phyloP scores from a whole-genome alignment of 2,329 filamentous ascomycete genomes.

The Neofusicoccum sp. region DNA sequence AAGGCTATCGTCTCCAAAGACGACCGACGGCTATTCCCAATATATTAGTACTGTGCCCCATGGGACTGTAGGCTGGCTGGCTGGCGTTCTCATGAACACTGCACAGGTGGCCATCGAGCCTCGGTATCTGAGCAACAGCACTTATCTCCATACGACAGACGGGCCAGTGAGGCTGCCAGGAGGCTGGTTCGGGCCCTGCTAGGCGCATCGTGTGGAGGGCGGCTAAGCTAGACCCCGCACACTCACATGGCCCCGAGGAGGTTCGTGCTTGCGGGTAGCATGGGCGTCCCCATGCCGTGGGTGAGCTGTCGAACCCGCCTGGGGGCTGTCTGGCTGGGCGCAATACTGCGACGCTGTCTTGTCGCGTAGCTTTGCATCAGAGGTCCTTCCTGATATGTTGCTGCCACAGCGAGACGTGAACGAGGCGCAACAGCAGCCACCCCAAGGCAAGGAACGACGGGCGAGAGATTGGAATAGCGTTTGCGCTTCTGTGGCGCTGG shows the following conservation, averaged over 20 bases:
- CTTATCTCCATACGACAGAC: background rate
- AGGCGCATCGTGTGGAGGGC: background rate
- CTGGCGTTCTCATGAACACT: background rate
- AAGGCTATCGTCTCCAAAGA: background rate
- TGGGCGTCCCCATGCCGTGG: background rate
- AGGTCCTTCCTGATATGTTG: too few relatives aligned
- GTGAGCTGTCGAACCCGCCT: background rate
- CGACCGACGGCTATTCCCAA: background rate
- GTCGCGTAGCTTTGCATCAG: background rate
- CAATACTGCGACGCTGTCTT: background rate
- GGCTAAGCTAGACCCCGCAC: background rate
- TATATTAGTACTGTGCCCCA: background rate
- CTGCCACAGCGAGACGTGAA: background rate
- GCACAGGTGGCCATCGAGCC: background rate
- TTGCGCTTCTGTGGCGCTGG: constrained; percentile 1
- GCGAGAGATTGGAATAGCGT: background rate
- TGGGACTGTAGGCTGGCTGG: background rate
- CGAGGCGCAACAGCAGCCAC: background rate
- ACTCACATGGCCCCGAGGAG: background rate
- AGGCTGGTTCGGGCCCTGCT: background rate
- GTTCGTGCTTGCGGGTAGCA: background rate
- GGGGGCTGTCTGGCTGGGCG: background rate
- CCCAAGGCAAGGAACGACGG: too few relatives aligned
- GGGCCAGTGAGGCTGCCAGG: background rate
- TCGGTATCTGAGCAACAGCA: background rate